Evolutionary conservation across 2,329 filamentous ascomycete species (phyloP), one percentile per base, ranked within the genome.

Genomic region (Colletotrichum costaricense): DNA sequence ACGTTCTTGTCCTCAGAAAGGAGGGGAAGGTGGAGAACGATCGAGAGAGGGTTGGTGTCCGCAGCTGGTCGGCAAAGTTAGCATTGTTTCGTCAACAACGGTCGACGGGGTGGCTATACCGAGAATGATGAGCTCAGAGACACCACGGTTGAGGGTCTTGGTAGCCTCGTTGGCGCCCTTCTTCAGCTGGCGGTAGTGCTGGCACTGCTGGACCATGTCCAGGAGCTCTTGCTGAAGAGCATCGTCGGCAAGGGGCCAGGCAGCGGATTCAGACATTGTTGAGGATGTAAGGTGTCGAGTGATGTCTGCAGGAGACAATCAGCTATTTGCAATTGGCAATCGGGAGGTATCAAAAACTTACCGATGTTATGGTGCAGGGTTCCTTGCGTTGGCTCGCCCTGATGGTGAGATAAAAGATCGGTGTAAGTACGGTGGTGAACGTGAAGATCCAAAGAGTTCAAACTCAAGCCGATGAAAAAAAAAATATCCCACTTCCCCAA

Each of bases 131-230:
- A 98, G 88, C 86, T 98, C 96, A 78, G 92, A 92, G 75, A 96
- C 95, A 86, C 96, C 95, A 78, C 96, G 93, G 88, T 97, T 97
- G 63, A 98, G 89, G 1, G 94, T 93, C 89, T 97, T 97, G 81
- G 94, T 97, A 49, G 91, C 87, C 84, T 76, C 67, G 67, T 72
- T 74, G 54, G 59, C 60, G 75, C 94, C 94, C 88, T 97, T 97
- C 89, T 97, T 97, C 77, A 95, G 85, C 88, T 97, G 94, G 64
- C 92, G 89, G 80, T 90, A 88, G 85, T 93, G 87, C 85, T 87
- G 68, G 87, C 91, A 84, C 80, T 93, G 92, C 86, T 96, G 94
- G 75, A 95, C 88, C 69, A 95, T 89, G 78, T 97, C 93, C 76
- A 98, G 90, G 76, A 98, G 91, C 82, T 95, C 92, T 87, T 95